Evolutionary conservation across 139 green algal genomes (phyloP).

Genomic region (Chlorella sp.): DNA sequence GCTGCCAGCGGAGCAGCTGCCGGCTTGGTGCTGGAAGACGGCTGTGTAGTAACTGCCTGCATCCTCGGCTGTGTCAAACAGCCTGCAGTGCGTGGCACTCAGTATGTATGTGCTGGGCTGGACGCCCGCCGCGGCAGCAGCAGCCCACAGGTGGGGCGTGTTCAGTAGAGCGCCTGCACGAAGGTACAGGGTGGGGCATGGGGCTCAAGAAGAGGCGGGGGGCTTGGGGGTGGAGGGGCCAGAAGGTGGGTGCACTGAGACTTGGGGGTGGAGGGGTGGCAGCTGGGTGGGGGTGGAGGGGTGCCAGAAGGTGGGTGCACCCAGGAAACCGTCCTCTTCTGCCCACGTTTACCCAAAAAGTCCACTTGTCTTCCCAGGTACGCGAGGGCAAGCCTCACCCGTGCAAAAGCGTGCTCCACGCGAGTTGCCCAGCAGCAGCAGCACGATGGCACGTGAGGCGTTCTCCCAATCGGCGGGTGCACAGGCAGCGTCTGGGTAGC

Average conservation of each 20-base stretch:
- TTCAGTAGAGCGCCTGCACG: not conserved
- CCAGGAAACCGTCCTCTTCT: not conserved
- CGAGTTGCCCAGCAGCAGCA: not conserved
- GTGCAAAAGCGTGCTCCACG: not conserved
- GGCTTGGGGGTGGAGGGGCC: not conserved
- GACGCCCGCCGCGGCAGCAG: not conserved
- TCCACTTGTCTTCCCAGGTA: not conserved
- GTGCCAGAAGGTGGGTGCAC: not conserved
- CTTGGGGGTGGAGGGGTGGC: not conserved
- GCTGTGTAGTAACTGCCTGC: not conserved
- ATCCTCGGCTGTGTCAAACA: not conserved
- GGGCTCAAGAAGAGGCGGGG: too few species aligned
- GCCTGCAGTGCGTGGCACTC: slow-evolving; percentile 10
- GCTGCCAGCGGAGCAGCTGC: not conserved
- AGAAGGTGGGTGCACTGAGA: not conserved
- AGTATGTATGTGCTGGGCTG: not conserved
- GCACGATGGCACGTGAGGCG: not conserved
- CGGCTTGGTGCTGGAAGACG: not conserved
- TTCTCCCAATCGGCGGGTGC: not conserved
- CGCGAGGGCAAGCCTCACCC: not conserved
- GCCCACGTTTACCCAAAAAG: not conserved
- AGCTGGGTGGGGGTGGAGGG: not conserved
- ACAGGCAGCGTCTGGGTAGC: not conserved
- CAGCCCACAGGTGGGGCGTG: not conserved
- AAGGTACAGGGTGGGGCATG: not conserved